Evolutionary conservation across 2,329 filamentous ascomycete genomes (phyloP).

Genomic region (Phoma sp.): DNA sequence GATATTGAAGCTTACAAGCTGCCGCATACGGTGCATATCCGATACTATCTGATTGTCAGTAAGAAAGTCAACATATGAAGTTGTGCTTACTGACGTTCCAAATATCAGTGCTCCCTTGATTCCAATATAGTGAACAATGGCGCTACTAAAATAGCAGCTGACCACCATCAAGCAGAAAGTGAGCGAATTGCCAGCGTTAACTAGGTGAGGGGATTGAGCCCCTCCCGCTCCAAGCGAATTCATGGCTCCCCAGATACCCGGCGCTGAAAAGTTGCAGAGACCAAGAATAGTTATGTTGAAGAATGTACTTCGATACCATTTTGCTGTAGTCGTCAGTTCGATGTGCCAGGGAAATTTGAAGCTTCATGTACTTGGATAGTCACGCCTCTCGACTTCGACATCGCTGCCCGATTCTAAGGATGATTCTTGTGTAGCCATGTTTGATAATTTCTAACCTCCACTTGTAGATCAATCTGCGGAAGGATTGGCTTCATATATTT

Average conservation of each 20-base stretch:
- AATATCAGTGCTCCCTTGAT: conserved; percentile 76
- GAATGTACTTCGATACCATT: conserved; percentile 75
- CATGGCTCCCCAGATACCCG: conserved; percentile 76
- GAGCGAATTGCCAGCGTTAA: conserved; percentile 74
- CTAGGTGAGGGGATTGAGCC: conserved; percentile 67
- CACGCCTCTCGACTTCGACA: conserved; percentile 25
- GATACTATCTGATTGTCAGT: conserved; percentile 49
- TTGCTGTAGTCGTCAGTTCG: conserved; percentile 47
- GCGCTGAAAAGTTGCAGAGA: conserved; percentile 73
- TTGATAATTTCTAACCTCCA: not conserved
- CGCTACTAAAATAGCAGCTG: conserved; percentile 71
- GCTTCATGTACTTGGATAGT: conserved; percentile 32
- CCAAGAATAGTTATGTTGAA: conserved; percentile 77
- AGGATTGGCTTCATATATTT: conserved; percentile 8
- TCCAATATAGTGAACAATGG: conserved; percentile 71
- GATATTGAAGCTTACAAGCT: conserved; percentile 48
- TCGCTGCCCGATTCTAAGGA: conserved; percentile 32
- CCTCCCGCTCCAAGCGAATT: conserved; percentile 76
- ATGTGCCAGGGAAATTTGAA: not conserved
- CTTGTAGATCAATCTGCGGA: not conserved
- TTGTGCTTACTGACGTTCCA: conserved; percentile 61
- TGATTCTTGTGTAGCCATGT: conserved; percentile 25
- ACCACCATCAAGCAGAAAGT: conserved; percentile 78
- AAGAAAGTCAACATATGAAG: not conserved
- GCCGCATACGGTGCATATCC: conserved; percentile 77